Conservation (phyloP, 2,329 filamentous ascomycete species). For the Leptographium galeiforme region DNA sequence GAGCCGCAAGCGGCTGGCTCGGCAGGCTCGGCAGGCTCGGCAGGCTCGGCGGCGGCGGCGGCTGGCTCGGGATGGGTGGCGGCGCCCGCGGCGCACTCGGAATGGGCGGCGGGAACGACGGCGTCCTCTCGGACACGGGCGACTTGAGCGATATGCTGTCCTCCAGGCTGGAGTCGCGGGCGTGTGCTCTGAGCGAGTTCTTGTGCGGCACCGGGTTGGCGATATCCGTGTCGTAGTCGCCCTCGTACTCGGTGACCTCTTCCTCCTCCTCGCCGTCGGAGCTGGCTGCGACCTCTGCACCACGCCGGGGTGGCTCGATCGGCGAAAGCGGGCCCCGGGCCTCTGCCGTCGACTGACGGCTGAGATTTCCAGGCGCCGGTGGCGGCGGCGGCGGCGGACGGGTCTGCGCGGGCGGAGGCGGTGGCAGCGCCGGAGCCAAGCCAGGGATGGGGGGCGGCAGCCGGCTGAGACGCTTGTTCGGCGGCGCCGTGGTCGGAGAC, state of each 20-base stretch:
- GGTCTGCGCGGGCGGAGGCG: conserved; percentile 32
- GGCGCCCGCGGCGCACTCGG: conserved; percentile 31
- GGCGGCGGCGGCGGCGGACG: conserved; percentile 57
- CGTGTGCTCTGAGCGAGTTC: conserved; percentile 76
- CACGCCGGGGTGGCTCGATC: conserved; percentile 12
- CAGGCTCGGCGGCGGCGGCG: background rate
- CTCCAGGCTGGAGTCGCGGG: conserved; percentile 63
- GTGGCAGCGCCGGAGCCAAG: conserved; percentile 32
- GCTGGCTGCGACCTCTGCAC: background rate
- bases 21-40: conserved; percentile 25
- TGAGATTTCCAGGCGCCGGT: conserved; percentile 44
- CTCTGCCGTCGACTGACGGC: conserved; percentile 47
- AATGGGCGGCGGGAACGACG: conserved; percentile 40
- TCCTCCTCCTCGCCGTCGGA: conserved; percentile 56
- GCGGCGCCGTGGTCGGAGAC: conserved; percentile 19
- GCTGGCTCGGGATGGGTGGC: conserved; percentile 12
- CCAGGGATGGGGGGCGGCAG: conserved; percentile 49
- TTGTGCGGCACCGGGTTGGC: conserved; percentile 88
- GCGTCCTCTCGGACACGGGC: conserved; percentile 30
- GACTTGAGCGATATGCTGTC: conserved; percentile 50
- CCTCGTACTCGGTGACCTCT: conserved; percentile 87
- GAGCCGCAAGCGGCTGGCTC: conserved; percentile 17
- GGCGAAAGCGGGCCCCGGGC: conserved; percentile 28
- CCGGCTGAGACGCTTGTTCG: conserved; percentile 42
- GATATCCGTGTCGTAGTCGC: conserved; percentile 96